These are phyloP conservation scores for Fusarium lateritium DNA, from an alignment of 2,329 filamentous ascomycete species.

Conservation along the genomic window DNA sequence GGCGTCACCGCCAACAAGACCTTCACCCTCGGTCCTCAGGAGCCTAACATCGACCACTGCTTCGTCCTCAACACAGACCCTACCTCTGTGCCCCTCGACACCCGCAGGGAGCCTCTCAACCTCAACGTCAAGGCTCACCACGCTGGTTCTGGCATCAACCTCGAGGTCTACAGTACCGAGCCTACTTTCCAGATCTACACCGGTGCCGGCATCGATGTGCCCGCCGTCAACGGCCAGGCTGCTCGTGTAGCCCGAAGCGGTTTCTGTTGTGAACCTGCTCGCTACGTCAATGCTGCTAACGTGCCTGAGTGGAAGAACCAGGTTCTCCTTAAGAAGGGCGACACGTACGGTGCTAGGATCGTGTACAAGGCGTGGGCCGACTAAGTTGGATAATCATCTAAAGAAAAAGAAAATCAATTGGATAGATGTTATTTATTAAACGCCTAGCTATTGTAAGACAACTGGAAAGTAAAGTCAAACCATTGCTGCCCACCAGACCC, in stretches of 20 bases:
- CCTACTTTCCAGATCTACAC: slow-evolving; percentile 98
- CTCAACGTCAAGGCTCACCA: slow-evolving; percentile 82
- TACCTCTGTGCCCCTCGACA: slow-evolving; percentile 74
- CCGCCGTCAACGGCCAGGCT: slow-evolving; percentile 72
- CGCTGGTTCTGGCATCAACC: slow-evolving; percentile 79
- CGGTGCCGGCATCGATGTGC: slow-evolving; percentile 86
- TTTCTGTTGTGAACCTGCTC: slow-evolving; percentile 93
- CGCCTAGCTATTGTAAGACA: slow-evolving; percentile 31
- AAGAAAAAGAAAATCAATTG: slow-evolving; percentile 19
- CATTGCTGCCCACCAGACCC: slow-evolving; percentile 7
- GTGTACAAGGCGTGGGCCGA: slow-evolving; percentile 90
- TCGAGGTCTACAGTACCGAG: slow-evolving; percentile 92
- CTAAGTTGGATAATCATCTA: slow-evolving; percentile 49
- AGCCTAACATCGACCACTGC: slow-evolving; percentile 90
- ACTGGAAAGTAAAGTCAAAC: slow-evolving; percentile 15
- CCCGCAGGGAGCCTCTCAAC: slow-evolving; percentile 72
- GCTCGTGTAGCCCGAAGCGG: slow-evolving; percentile 78
- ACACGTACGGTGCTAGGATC: slow-evolving; percentile 84
- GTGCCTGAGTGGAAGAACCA: slow-evolving; percentile 83
- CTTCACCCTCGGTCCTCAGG: slow-evolving; percentile 79
- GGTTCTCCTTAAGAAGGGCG: slow-evolving; percentile 86
- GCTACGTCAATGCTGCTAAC: slow-evolving; percentile 92
- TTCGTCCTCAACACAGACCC: slow-evolving; percentile 82
- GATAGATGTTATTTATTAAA: slow-evolving; percentile 26
- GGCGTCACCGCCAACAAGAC: slow-evolving; percentile 74